Base-by-base conservation (phyloP, 2,329 filamentous ascomycete genomes). In the Botryosphaeria dothidea region DNA sequence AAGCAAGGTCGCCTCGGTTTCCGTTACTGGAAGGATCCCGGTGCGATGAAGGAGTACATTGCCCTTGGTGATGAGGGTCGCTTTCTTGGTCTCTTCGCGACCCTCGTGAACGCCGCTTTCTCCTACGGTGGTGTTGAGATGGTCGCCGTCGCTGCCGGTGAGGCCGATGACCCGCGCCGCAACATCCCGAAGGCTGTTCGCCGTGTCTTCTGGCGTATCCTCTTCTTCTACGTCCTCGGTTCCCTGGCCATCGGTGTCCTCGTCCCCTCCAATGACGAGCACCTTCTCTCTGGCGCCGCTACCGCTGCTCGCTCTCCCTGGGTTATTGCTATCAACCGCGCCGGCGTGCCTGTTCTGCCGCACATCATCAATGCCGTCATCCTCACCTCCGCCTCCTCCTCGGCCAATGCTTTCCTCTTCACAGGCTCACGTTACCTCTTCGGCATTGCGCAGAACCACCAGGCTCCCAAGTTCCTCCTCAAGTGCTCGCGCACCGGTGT, bases 291-390 rank as follows among this genome's bases (percentile, higher is more conserved):
- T 2, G 82, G 76, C 6, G 72, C 72, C 46, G 70, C 72, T 52
- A 74, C 74, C 56, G 75, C 75, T n/a, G 73, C 74, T 60, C 70
- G 68, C 38, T 78, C 75, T 7, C 77, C 73, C 6, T 78, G 75
- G 72, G 73, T 93, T 66, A 91, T 93, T 67, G 91, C 90, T 19
- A 87, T 89, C 41, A 82, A 84, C 11, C 84, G 86, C 31, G 90
- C 90, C 2, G 87, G 88, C 0, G 88, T 93, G 65, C 82, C 81
- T 4, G 88, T 84, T 6, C 84, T 93, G 4, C 88, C 90, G 0
- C 87, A 86, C 5, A 85, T 93, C 63, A 88, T 93, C 77, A 94
- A 94, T 74, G 90, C 90, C 38, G 82, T 93, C 27, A 88, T 93
- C 69, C 83, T 93, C 68, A 91, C 88, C 0, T 90, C 88, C 0